Conservation (phyloP, 768 basidiomycete genomes). For the Leccinum imitatum region DNA sequence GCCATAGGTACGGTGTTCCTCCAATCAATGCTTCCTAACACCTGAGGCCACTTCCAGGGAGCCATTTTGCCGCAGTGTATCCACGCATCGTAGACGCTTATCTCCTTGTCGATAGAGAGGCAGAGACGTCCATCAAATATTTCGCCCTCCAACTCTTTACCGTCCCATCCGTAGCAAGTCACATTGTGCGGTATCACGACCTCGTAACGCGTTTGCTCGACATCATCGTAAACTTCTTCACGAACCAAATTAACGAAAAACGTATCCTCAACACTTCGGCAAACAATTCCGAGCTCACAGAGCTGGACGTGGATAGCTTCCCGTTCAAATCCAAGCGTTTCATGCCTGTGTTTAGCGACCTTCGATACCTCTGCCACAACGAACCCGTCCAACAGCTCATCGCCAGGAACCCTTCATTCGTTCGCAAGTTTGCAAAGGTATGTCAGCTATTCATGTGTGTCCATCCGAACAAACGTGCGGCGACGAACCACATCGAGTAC, state of each 20-base stretch:
- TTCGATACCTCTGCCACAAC: slow-evolving; percentile 83
- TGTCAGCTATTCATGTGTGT: slow-evolving; percentile 92
- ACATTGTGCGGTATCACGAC: slow-evolving; percentile 71
- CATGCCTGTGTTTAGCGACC: slow-evolving; percentile 91
- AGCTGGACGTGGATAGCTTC: slow-evolving; percentile 77
- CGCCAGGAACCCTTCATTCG: slow-evolving; percentile 61
- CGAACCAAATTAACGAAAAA: slow-evolving; percentile 80
- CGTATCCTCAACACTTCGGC: slow-evolving; percentile 46
- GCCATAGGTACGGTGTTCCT: slow-evolving; percentile 58
- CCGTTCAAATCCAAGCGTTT: slow-evolving; percentile 95
- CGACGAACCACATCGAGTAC: slow-evolving; percentile 85
- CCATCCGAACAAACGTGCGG: slow-evolving; percentile 85
- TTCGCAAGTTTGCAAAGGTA: slow-evolving; percentile 70
- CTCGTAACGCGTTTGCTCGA: slow-evolving; percentile 75
- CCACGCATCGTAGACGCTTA: slow-evolving; percentile 87
- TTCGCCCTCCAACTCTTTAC: slow-evolving; percentile 93
- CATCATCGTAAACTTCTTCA: slow-evolving; percentile 90
- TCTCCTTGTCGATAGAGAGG: slow-evolving; percentile 89
- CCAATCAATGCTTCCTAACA: not conserved
- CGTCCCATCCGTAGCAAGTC: slow-evolving; percentile 78
- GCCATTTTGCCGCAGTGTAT: slow-evolving; percentile 84
- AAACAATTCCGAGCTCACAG: slow-evolving; percentile 23
- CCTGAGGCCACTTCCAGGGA: slow-evolving; percentile 47
- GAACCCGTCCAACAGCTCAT: slow-evolving; percentile 78
- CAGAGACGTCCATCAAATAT: slow-evolving; percentile 93